A percentile compares a stretch with the other conserved stretches of the same genome.
Conservation (phyloP, 2,329 filamentous ascomycete species). For the Helicocarpus griseus region DNA sequence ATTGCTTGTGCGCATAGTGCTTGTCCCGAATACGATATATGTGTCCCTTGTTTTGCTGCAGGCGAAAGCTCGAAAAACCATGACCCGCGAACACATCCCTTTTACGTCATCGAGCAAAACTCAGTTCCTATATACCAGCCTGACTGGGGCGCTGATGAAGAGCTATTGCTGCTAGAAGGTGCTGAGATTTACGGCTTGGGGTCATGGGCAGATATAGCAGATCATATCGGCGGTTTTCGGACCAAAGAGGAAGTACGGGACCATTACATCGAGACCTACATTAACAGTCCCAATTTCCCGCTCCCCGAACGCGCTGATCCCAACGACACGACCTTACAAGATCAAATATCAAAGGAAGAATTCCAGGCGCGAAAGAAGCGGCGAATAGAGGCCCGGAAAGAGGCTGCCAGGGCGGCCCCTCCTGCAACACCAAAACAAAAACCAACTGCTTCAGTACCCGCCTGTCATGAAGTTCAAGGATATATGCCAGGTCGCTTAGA, state of each 20-base stretch:
- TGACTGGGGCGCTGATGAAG: conserved; percentile 96
- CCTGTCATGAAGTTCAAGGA: conserved; percentile 95
- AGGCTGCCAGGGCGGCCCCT: conserved; percentile 73
- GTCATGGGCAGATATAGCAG: conserved; percentile 95
- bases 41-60: conserved; percentile 84
- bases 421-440: conserved; percentile 86
- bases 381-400: conserved; percentile 83
- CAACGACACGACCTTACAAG: conserved; percentile 65
- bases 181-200: conserved; percentile 93
- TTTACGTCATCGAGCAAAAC: conserved; percentile 93
- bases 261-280: conserved; percentile 82
- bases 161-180: conserved; percentile 84
- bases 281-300: conserved; percentile 75
- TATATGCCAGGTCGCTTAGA: conserved; percentile 97
- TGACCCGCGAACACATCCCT: conserved; percentile 76
- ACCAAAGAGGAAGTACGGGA: conserved; percentile 92
- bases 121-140: conserved; percentile 92
- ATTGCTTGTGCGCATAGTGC: conserved; percentile 77
- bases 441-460: conserved; percentile 86
- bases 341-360: conserved; percentile 75
- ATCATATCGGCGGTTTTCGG: conserved; percentile 93
- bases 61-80: conserved; percentile 75
- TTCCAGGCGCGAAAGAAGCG: conserved; percentile 90
- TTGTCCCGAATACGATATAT: conserved; percentile 93
- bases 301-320: conserved; percentile 80